Evolutionary conservation across 2,329 filamentous ascomycete species (phyloP).

Genomic region (Mollisia scopiformis): DNA sequence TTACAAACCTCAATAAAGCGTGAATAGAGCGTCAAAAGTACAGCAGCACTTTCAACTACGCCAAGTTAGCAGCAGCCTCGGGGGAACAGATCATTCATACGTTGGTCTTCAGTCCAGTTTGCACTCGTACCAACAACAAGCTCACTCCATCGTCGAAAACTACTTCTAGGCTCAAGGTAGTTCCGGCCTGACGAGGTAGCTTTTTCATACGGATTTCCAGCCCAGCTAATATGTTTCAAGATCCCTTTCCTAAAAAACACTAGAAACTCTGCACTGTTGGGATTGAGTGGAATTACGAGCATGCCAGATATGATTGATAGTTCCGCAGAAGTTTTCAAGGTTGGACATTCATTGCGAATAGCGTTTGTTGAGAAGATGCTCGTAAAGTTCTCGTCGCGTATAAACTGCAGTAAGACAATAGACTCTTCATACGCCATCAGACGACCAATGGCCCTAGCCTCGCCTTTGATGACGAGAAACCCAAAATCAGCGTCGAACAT

Average conservation of each 20-base stretch:
- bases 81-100: neutral
- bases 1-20: conserved; percentile 30
- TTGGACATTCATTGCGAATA: conserved; percentile 16
- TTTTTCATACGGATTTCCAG: conserved; percentile 29
- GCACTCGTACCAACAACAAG: conserved; percentile 22
- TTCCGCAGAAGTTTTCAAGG: conserved; percentile 2
- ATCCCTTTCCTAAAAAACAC: conserved; percentile 28
- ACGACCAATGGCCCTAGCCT: conserved; percentile 21
- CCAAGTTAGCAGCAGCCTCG: conserved; percentile 10
- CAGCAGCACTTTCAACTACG: conserved; percentile 25
- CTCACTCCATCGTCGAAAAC: conserved; percentile 28
- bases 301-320: conserved; percentile 12
- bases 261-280: conserved; percentile 24
- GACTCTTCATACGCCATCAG: conserved; percentile 18
- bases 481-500: conserved; percentile 29
- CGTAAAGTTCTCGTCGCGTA: conserved; percentile 7
- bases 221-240: conserved; percentile 25
- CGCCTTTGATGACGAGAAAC: conserved; percentile 19
- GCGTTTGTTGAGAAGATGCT: conserved; percentile 13
- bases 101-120: conserved; percentile 29
- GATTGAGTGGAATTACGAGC: conserved; percentile 18
- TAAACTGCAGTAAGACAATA: conserved; percentile 18
- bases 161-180: conserved; percentile 26
- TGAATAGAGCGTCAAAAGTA: conserved; percentile 25
- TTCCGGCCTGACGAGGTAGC: conserved; percentile 10